Base-by-base conservation (phyloP, 345 rosid genomes). In the Crucihimalaya himalaica region DNA sequence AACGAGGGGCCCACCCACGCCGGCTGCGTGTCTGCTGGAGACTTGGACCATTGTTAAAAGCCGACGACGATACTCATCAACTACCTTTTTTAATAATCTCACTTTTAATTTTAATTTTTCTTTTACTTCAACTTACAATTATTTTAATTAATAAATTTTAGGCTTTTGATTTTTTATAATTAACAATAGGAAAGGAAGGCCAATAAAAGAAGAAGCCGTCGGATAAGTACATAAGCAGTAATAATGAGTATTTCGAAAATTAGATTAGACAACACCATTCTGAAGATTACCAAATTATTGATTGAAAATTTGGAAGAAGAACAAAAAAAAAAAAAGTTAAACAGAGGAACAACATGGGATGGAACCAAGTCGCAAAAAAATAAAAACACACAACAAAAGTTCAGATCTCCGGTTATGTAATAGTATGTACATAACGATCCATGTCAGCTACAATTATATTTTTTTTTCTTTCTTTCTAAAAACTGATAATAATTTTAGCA, bases 1-100 rank as follows among this genome's bases (percentile, higher is more conserved):
- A 34, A 0, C 1, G 21, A 3, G 40, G 27, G 65, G 34, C 69
- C 84, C 81, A 47, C 60, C 20, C 42, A 60, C 40, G 80, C 83
- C 87, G 86, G 81, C 86, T 60, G 83, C 84, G 46, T 80, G 87
- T 80, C 82, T 75, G 80, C 61, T 70, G 35, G 62, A 80, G 57
- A 69, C 56, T 32, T 68, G 71, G 75, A 39, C 61, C 50, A n/a
- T 56, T 65, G 42, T 54, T 63, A 63, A 20, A 52, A 66, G 52
- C 54, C 71, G 72, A 74, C 43, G 15, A 40, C 66, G 60, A 18
- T 66, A 56, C 71, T 63, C 74, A 53, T 63, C 74, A 53, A 25
- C 39, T 1, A 21, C 7, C 29, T 4, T 52, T 43, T 37, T 23
- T 14, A 31, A 31, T 64, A 45, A 55, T 73, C 25, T 35, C 32